Base-by-base conservation (phyloP, 257 asterid species). In the Leptodermis oblonga region DNA sequence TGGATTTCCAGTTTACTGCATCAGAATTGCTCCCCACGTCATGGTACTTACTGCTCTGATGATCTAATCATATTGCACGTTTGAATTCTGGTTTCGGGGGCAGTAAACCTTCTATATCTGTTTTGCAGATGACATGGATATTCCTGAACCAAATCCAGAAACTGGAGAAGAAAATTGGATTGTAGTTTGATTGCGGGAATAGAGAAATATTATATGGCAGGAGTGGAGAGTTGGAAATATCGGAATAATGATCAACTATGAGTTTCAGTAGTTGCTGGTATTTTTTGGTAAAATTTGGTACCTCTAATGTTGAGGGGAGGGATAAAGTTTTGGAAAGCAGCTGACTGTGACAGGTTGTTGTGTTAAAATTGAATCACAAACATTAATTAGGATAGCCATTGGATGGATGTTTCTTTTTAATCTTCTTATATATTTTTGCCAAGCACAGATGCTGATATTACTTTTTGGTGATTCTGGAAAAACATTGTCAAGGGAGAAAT, bases 1-100 rank as follows among this genome's bases (percentile, higher is more conserved):
- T 28, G 99, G 99, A 69, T 94, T 94, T 42, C 99, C 97, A 13
- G 97, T 94, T 7, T 94, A 94, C 62, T 94, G 97, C 65, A 85
- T 91, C 61, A 81, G 99, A 79, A 93, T 93, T 54, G 97, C 99
- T 42, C 99, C 99, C 61, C 99, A 93, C 60, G 99, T 93, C 84
- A 93, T 93, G 99, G 99, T 90, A 93, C 76, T n/a, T 73, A 52
- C 65, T 71, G 52, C 72, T 42, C 78, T 52, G 36, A 67, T 59
- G 15, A 62, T 22, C 46, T 31, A 26, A 65, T 66, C 41, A 46
- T 30, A n/a, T 3, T 31, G n/a, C 1, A 37, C 28, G 15, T 49
- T 51, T 31, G 15, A 33, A 9, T n/a, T 9, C 62, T 25, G 10
- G 10, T 23, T 39, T 42, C 43, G 5, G 72, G 46, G 7, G 13